Evolutionary conservation across 768 basidiomycete species (phyloP), one percentile per base, ranked within the genome.

Genomic region (Psilocybe cyanescens): DNA sequence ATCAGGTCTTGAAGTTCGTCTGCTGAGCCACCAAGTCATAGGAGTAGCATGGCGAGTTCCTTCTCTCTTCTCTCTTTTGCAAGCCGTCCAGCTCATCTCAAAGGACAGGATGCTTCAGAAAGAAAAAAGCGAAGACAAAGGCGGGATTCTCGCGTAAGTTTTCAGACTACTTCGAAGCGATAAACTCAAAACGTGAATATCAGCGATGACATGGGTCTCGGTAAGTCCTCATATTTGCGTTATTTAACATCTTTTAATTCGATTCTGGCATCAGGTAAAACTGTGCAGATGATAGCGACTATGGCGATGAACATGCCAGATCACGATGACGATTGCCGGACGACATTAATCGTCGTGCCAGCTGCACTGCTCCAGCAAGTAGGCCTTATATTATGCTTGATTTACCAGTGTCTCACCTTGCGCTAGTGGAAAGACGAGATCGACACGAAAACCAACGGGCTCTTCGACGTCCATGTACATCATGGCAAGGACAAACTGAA

Each of bases 271-370:
- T 19, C 52, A 83, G 85, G 86, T 3, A 90, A 91, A 75, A 91
- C 89, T 7, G 86, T 91, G 1, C 89, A 91, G 69, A 88, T 89
- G 85, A 91, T 94, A 50, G 91, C 91, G 3, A 85, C 86, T 0
- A 92, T 94, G 85, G 84, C 81, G 17, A 80, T 80, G 68, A 91
- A 92, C 66, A 79, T 79, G 67, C 86, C 90, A 0, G 69, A 69
- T 0, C 65, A 71, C 0, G 76, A 83, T 30, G 83, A 84, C 16
- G 72, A 78, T 16, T 64, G 68, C 57, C 81, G 81, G 49, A 85
- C 85, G 0, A 93, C 88, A 8, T 83, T 94, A 2, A 83, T 94
- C 56, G 83, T 94, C 17, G 91, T 91, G 2, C 91, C 90, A 1
- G 84, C 90, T 0, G 91, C 91, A 5, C 79, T 95, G 31, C 78